Conservation (phyloP, 345 rosid species). For the Eucalyptus cloeziana region DNA sequence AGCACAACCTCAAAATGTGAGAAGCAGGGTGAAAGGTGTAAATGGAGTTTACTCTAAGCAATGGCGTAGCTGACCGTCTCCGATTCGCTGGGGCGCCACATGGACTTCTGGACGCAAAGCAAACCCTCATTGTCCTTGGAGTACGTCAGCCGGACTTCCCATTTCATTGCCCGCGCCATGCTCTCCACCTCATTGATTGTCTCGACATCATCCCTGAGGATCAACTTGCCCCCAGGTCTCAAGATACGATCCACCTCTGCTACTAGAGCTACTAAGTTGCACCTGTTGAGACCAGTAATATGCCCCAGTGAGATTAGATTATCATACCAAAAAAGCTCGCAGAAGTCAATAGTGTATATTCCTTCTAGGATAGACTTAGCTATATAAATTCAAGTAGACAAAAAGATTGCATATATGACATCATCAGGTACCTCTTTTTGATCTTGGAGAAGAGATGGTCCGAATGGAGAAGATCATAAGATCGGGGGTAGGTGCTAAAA, state of each 20-base stretch:
- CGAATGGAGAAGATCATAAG: conserved; percentile 93
- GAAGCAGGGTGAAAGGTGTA: neutral
- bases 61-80: conserved; percentile 56
- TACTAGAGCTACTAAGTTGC: conserved; percentile 54
- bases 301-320: neutral
- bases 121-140: conserved; percentile 75
- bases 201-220: conserved; percentile 61
- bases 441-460: conserved; percentile 90
- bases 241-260: conserved; percentile 87
- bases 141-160: conserved; percentile 78
- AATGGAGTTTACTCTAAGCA: conserved; percentile 12
- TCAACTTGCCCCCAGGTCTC: conserved; percentile 81
- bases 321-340: neutral
- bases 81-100: conserved; percentile 67
- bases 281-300: conserved; percentile 19
- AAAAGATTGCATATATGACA: neutral
- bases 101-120: conserved; percentile 71
- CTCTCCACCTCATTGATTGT: conserved; percentile 50
- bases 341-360: neutral
- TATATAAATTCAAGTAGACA: neutral
- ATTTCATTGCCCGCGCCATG: conserved; percentile 49
- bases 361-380: neutral
- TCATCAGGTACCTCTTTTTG: conserved; percentile 44
- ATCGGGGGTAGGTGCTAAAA: conserved; percentile 92
- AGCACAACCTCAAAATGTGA: neutral